Evolutionary conservation across 768 basidiomycete species (phyloP).

Genomic region (Mrakia hoshinonis): DNA sequence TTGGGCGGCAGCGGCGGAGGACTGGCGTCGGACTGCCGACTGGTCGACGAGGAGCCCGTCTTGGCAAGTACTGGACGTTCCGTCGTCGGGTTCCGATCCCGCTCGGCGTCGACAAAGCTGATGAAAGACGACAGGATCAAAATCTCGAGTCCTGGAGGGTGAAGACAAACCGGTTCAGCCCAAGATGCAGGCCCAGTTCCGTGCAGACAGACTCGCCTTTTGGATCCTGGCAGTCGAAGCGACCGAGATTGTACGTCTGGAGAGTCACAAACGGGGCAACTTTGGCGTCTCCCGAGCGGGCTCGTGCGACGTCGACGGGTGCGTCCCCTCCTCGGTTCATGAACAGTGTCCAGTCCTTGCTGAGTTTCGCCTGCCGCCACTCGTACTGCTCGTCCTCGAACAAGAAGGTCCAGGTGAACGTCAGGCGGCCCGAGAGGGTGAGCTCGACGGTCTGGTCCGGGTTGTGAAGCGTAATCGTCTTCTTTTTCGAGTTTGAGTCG

Average conservation of each 20-base stretch:
- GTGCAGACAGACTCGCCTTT: background rate
- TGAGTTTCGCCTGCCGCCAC: slow-evolving; percentile 12
- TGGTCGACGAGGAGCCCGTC: background rate
- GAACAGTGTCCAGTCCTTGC: slow-evolving; percentile 18
- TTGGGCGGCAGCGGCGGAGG: slow-evolving; percentile 17
- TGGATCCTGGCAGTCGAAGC: slow-evolving; percentile 18
- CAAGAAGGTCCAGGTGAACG: slow-evolving; percentile 6
- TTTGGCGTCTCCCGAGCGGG: slow-evolving; percentile 8
- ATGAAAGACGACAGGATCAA: slow-evolving; percentile 10
- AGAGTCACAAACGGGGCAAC: background rate
- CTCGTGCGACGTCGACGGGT: slow-evolving; percentile 18
- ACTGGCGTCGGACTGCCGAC: background rate
- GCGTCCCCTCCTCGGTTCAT: slow-evolving; percentile 13
- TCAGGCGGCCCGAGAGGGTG: background rate
- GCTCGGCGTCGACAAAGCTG: slow-evolving; percentile 14
- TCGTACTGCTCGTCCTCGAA: slow-evolving; percentile 18
- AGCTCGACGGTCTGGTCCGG: slow-evolving; percentile 1
- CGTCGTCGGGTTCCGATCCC: background rate
- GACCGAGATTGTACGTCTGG: slow-evolving; percentile 21
- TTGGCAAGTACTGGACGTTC: slow-evolving; percentile 3
- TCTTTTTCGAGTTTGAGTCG: background rate
- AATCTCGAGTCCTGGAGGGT: slow-evolving; percentile 12
- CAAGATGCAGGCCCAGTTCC: background rate
- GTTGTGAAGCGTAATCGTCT: slow-evolving; percentile 1
- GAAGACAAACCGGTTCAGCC: background rate